phyloP scores from a whole-genome alignment of 176 grass and related monocot species.

The Triticum timopheevii region DNA sequence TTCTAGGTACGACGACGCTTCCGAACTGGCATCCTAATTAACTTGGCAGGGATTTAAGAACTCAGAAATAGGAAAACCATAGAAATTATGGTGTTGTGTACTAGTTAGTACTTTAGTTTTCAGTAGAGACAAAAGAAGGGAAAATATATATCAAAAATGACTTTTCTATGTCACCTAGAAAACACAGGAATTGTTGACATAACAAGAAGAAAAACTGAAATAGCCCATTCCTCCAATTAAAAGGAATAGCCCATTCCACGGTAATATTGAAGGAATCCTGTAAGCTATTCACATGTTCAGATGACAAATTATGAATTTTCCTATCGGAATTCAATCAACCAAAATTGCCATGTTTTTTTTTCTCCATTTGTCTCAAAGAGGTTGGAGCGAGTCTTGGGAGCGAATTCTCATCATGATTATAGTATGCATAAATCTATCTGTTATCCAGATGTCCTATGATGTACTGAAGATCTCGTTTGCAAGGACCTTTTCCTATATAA shows the following conservation, averaged over 20 bases:
- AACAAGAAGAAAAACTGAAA: too few relatives aligned
- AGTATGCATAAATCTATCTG: not conserved
- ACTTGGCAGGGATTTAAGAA: not conserved
- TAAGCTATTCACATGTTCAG: not conserved
- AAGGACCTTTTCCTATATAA: not conserved
- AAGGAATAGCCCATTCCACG: too few relatives aligned
- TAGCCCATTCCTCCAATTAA: too few relatives aligned
- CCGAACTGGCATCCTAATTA: not conserved
- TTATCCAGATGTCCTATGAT: not conserved
- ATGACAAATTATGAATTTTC: not conserved
- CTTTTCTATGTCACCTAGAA: not conserved
- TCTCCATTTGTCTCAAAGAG: not conserved
- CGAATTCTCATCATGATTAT: not conserved
- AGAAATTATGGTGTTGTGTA: too few relatives aligned
- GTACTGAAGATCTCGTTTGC: not conserved
- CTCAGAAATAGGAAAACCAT: too few relatives aligned
- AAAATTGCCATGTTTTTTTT: not conserved
- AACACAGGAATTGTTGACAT: not conserved
- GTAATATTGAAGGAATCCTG: not conserved
- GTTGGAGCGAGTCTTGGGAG: not conserved
- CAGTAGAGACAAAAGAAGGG: too few relatives aligned
- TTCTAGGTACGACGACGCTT: not conserved
- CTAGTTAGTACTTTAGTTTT: too few relatives aligned
- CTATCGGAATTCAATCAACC: not conserved
- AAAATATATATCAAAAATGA: too few relatives aligned